These are phyloP conservation scores for Rhizopogon salebrosus DNA, from an alignment of 768 basidiomycete genomes.

Conservation along the genomic window DNA sequence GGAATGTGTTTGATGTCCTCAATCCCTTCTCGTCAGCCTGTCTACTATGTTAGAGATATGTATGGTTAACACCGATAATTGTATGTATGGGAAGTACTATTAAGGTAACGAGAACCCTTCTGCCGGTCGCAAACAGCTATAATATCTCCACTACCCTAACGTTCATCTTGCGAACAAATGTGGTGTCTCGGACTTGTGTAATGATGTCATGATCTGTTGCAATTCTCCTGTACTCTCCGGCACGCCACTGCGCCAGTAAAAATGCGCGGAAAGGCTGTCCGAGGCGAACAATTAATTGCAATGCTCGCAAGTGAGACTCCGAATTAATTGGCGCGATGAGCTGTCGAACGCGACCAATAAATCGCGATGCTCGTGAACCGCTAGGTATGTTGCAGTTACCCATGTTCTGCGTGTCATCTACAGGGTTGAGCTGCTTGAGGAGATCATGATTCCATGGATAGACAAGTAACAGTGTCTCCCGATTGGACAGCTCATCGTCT, in stretches of 20 bases:
- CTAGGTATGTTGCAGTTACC: too few relatives aligned
- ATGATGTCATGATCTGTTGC: background rate
- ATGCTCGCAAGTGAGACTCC: background rate
- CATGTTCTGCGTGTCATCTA: too few relatives aligned
- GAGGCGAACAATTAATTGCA: background rate
- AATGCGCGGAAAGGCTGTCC: background rate
- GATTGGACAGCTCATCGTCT: too few relatives aligned
- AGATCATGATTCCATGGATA: too few relatives aligned
- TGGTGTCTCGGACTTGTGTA: background rate
- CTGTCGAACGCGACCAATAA: too few relatives aligned
- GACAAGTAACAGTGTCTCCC: too few relatives aligned
- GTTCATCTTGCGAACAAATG: background rate
- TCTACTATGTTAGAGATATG: background rate
- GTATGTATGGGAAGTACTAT: too few relatives aligned
- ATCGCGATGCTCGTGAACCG: too few relatives aligned
- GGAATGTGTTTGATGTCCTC: too few relatives aligned
- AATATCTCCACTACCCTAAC: background rate
- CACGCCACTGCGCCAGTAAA: background rate
- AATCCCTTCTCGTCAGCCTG: too few relatives aligned
- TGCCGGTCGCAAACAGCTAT: background rate
- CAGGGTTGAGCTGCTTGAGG: too few relatives aligned
- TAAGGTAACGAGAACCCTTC: too few relatives aligned
- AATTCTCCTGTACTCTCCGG: background rate
- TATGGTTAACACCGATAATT: background rate
- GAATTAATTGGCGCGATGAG: background rate